phyloP scores from a whole-genome alignment of 2,329 filamentous ascomycete genomes.

The Aspergillus puulaauensis region DNA sequence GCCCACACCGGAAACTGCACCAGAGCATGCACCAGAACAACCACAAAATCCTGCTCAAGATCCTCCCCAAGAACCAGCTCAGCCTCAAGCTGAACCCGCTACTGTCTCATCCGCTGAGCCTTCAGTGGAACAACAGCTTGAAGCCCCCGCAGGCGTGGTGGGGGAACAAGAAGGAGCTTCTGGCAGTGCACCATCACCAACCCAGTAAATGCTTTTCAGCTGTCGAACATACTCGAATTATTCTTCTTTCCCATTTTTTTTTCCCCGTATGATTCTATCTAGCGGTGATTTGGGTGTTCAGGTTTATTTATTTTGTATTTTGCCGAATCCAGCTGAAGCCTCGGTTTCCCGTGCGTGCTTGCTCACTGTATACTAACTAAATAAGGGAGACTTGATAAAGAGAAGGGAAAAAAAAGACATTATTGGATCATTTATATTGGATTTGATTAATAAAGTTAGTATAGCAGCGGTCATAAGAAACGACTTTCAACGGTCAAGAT shows the following conservation, averaged over 20 bases:
- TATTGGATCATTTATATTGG: neutral
- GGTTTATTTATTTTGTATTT: neutral
- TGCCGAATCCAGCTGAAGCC: neutral
- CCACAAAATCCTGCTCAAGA: neutral
- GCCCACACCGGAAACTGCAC: neutral
- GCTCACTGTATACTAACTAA: neutral
- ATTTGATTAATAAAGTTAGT: neutral
- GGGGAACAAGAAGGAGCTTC: neutral
- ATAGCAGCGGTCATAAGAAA: neutral
- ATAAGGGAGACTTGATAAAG: neutral
- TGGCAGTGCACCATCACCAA: neutral
- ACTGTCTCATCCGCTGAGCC: neutral
- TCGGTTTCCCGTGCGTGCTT: neutral
- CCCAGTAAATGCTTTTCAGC: neutral
- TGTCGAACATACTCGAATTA: neutral
- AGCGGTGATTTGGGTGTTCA: neutral
- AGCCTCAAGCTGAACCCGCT: neutral
- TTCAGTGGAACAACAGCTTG: neutral
- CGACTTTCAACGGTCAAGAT: neutral
- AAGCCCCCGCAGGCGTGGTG: neutral
- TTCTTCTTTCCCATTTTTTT: too few relatives aligned
- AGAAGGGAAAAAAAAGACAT: neutral
- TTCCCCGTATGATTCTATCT: neutral
- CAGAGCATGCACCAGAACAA: neutral
- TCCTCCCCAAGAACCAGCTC: neutral